These are phyloP conservation scores for Cutaneotrichosporon sp. DNA, from an alignment of 1,284 basidiomycete species.

Conservation along the genomic window DNA sequence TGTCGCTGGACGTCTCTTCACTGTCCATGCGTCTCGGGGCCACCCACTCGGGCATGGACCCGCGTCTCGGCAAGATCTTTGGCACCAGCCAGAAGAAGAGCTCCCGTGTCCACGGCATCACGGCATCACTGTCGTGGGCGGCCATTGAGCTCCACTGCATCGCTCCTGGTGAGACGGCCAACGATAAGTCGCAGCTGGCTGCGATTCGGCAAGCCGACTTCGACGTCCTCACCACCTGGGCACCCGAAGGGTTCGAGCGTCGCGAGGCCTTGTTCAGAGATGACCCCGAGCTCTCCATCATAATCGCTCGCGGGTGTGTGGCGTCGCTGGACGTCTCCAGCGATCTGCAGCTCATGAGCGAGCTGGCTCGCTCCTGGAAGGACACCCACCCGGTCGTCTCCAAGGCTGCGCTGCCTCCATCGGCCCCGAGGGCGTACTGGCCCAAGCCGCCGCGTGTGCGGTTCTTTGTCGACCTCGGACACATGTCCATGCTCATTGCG, in stretches of 20 bases:
- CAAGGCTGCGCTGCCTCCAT: neutral
- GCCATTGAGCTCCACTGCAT: slow-evolving; percentile 39
- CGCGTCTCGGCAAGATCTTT: slow-evolving; percentile 42
- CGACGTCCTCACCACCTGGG: slow-evolving; percentile 44
- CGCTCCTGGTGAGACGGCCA: slow-evolving; percentile 30
- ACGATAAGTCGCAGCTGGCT: slow-evolving; percentile 38
- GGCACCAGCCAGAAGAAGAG: slow-evolving; percentile 35
- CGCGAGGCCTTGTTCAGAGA: slow-evolving; percentile 42
- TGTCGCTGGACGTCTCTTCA: slow-evolving; percentile 36
- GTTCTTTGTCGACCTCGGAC: slow-evolving; percentile 40
- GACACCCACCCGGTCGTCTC: slow-evolving; percentile 15
- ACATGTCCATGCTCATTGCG: slow-evolving; percentile 33
- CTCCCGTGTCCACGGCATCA: slow-evolving; percentile 40
- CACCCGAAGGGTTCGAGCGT: slow-evolving; percentile 40
- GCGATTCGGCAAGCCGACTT: slow-evolving; percentile 39
- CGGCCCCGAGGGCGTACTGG: neutral
- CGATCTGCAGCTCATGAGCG: slow-evolving; percentile 41
- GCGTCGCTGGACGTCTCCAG: slow-evolving; percentile 40
- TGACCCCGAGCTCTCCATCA: slow-evolving; percentile 44
- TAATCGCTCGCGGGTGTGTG: slow-evolving; percentile 33
- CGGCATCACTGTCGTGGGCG: slow-evolving; percentile 33
- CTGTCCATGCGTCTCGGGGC: slow-evolving; percentile 30
- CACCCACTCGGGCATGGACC: slow-evolving; percentile 42
- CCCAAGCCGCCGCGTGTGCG: slow-evolving; percentile 33
- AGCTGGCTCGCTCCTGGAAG: slow-evolving; percentile 33